phyloP scores from a whole-genome alignment of 208 protist species.

The Trypanosoma scelopori region DNA sequence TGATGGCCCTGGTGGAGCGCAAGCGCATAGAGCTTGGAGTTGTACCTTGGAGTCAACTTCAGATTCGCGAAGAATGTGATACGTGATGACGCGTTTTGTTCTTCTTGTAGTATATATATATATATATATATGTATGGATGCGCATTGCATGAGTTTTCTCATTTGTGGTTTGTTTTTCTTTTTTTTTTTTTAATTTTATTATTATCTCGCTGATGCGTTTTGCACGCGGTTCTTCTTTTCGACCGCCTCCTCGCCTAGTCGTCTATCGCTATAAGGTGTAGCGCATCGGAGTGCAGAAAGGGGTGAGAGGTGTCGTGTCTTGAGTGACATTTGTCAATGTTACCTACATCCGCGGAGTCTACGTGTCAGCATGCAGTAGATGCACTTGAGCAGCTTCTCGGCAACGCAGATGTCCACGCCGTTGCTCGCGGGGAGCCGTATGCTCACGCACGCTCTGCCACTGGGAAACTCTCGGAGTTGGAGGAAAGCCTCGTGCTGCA shows the following conservation, averaged over 20 bases:
- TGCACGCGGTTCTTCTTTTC: neutral
- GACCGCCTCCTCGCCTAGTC: neutral
- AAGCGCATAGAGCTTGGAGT: conserved; percentile 55
- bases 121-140: neutral
- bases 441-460: neutral
- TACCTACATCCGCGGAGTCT: conserved; percentile 6
- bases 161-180: neutral
- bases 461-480: neutral
- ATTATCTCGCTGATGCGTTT: too few relatives aligned
- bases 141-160: neutral
- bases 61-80: conserved; percentile 18
- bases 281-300: neutral
- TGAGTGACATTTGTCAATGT: neutral
- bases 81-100: neutral
- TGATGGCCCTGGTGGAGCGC: conserved; percentile 66
- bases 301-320: too few relatives aligned
- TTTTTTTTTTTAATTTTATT: neutral
- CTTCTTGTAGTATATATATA: neutral
- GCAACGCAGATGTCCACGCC: conserved; percentile 12
- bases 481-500: conserved; percentile 12
- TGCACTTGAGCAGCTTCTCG: conserved; percentile 12
- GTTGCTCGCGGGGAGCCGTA: conserved; percentile 1
- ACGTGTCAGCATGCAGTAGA: conserved; percentile 9
- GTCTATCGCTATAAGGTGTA: too few relatives aligned
- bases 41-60: conserved; percentile 47